A percentile compares a stretch with the other conserved stretches of the same genome.
phyloP scores from a whole-genome alignment of 2,329 filamentous ascomycete genomes.

The Scortechinia acanthostroma region DNA sequence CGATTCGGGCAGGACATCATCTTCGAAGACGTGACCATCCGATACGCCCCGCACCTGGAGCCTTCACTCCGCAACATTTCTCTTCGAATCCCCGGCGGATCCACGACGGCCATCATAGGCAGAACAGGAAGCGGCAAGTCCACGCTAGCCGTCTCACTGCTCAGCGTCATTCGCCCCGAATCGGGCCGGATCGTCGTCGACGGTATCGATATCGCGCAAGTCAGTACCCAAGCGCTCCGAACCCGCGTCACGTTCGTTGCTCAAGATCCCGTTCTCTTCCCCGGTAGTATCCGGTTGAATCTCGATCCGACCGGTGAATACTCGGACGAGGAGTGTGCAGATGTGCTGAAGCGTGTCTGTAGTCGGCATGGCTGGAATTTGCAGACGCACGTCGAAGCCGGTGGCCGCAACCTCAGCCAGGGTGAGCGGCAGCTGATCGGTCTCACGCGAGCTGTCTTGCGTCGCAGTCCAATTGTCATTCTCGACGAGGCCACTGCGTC shows the following conservation, averaged over 20 bases:
- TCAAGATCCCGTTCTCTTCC: constrained; percentile 1
- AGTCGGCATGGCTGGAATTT: constrained; percentile 1
- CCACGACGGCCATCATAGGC: constrained; percentile 15
- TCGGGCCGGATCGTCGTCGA: constrained; percentile 17
- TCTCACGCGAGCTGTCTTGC: constrained; percentile 13
- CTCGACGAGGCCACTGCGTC: constrained; percentile 5
- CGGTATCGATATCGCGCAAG: constrained; percentile 13
- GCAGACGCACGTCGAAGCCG: constrained; percentile 1
- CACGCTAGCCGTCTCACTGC: constrained; percentile 17
- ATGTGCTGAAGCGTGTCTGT: constrained; percentile 3
- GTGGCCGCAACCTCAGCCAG: constrained; percentile 12
- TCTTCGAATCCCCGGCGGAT: constrained; percentile 39
- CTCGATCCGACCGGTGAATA: neutral
- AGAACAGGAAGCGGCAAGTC: constrained; percentile 23
- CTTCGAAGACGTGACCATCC: constrained; percentile 72
- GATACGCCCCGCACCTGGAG: constrained; percentile 72
- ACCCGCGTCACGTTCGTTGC: constrained; percentile 1
- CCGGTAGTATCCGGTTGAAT: neutral
- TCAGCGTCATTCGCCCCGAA: constrained; percentile 17
- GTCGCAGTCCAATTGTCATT: constrained; percentile 3
- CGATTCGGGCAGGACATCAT: constrained; percentile 62
- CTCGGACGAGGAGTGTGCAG: neutral
- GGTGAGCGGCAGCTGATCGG: constrained; percentile 20
- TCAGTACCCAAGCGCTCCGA: constrained; percentile 8
- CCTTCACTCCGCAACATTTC: constrained; percentile 63